These are phyloP conservation scores for Diaporthe sp. DNA, from an alignment of 2,329 filamentous ascomycete species.

Conservation along the genomic window DNA sequence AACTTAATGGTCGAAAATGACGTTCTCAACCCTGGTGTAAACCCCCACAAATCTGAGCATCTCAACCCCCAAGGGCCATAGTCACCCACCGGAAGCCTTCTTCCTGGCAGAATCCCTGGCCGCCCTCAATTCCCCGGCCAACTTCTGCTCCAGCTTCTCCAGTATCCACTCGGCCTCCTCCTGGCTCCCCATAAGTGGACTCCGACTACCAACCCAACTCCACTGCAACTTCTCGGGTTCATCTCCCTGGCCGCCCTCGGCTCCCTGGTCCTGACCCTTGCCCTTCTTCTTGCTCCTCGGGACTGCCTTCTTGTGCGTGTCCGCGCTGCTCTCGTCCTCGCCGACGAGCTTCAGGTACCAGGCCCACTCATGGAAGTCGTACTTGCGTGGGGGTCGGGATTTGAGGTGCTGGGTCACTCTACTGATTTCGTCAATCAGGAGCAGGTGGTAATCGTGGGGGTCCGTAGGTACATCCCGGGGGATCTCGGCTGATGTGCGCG, in stretches of 20 bases:
- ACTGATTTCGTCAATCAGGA: slow-evolving; percentile 79
- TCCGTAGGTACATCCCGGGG: slow-evolving; percentile 53
- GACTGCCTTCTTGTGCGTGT: slow-evolving; percentile 57
- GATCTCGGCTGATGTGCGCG: slow-evolving; percentile 44
- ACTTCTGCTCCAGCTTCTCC: slow-evolving; percentile 67
- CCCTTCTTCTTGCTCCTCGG: slow-evolving; percentile 27
- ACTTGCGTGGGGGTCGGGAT: slow-evolving; percentile 67
- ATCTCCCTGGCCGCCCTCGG: slow-evolving; percentile 27
- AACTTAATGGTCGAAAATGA: not conserved
- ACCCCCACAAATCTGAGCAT: not conserved
- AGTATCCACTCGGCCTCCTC: slow-evolving; percentile 80
- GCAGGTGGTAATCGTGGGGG: slow-evolving; percentile 64
- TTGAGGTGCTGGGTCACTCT: slow-evolving; percentile 72
- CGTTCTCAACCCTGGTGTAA: not conserved
- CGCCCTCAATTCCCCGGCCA: slow-evolving; percentile 61
- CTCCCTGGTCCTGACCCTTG: not conserved
- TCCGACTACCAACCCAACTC: slow-evolving; percentile 79
- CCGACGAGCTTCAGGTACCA: slow-evolving; percentile 85
- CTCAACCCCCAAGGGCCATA: not conserved
- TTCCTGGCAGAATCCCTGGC: slow-evolving; percentile 38
- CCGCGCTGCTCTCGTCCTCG: slow-evolving; percentile 65
- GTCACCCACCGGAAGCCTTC: not conserved
- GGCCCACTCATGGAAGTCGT: slow-evolving; percentile 87
- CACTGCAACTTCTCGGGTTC: slow-evolving; percentile 56
- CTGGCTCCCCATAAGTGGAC: slow-evolving; percentile 75